These are phyloP conservation scores for Paracorniculantispora psalliotae DNA, from an alignment of 2,329 filamentous ascomycete species.

Conservation along the genomic window DNA sequence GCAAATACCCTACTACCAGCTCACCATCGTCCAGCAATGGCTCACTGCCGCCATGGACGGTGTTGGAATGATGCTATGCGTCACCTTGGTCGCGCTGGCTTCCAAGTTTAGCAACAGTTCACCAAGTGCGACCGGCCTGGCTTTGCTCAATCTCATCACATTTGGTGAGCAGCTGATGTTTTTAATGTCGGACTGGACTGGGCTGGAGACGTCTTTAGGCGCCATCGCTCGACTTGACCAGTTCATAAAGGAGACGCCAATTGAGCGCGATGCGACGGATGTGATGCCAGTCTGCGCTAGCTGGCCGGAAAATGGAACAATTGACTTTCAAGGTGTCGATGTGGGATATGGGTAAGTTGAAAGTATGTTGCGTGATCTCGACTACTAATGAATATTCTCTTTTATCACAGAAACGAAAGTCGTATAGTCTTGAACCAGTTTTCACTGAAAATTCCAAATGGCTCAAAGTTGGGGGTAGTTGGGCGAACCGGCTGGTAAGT, in stretches of 20 bases:
- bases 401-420: background rate
- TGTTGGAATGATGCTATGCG: background rate
- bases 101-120: background rate
- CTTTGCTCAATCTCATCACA: background rate
- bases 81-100: background rate
- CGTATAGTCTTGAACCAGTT: background rate
- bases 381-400: background rate
- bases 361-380: background rate
- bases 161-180: background rate
- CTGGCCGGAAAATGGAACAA: background rate
- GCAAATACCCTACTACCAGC: background rate
- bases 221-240: background rate
- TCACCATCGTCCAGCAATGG: background rate
- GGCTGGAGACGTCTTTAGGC: background rate
- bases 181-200: background rate
- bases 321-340: background rate
- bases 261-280: background rate
- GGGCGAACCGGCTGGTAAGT: background rate
- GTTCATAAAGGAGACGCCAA: background rate
- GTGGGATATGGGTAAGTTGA: background rate
- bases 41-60: background rate
- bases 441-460: background rate
- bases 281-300: background rate
- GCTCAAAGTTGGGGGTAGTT: background rate
- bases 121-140: background rate